Conservation (phyloP, 257 asterid species). For the Buddleja alternifolia region DNA sequence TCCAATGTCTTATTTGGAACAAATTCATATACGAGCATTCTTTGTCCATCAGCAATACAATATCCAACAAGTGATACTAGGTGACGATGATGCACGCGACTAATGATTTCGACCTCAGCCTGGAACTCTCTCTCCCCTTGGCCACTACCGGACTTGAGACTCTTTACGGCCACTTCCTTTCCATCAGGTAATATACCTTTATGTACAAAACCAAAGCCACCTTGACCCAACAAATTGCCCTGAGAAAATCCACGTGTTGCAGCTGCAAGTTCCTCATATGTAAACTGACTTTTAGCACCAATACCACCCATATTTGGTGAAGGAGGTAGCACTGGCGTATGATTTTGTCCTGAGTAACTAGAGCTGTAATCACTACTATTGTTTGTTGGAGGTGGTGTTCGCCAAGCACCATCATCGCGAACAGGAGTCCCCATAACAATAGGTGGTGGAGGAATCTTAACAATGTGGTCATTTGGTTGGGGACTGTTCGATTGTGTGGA, state of each 20-base stretch:
- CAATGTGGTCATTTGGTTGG: slow-evolving; percentile 31
- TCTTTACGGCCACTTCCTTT: slow-evolving; percentile 77
- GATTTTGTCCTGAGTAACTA: too few species aligned
- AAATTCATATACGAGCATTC: slow-evolving; percentile 83
- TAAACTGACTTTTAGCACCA: slow-evolving; percentile 63
- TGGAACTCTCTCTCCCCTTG: slow-evolving; percentile 95
- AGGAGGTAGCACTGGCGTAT: slow-evolving; percentile 16
- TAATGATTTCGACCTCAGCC: slow-evolving; percentile 95
- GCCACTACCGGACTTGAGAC: slow-evolving; percentile 87
- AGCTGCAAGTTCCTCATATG: slow-evolving; percentile 62
- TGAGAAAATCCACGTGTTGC: slow-evolving; percentile 76
- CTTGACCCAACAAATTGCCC: slow-evolving; percentile 75
- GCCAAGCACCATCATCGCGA: slow-evolving; percentile 35
- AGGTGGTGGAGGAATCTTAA: slow-evolving; percentile 44
- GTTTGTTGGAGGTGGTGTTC: slow-evolving; percentile 26
- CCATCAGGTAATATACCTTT: slow-evolving; percentile 68
- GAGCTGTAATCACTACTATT: slow-evolving; percentile 41
- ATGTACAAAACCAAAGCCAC: slow-evolving; percentile 89
- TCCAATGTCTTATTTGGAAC: slow-evolving; percentile 83
- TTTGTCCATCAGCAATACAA: slow-evolving; percentile 66
- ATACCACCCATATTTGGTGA: slow-evolving; percentile 39
- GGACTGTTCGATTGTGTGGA: slow-evolving; percentile 29
- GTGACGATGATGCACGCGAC: slow-evolving; percentile 95
- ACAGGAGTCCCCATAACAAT: slow-evolving; percentile 50
- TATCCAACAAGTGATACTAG: slow-evolving; percentile 95